phyloP scores from a whole-genome alignment of 306 rosid species.

The Begonia masoniana region DNA sequence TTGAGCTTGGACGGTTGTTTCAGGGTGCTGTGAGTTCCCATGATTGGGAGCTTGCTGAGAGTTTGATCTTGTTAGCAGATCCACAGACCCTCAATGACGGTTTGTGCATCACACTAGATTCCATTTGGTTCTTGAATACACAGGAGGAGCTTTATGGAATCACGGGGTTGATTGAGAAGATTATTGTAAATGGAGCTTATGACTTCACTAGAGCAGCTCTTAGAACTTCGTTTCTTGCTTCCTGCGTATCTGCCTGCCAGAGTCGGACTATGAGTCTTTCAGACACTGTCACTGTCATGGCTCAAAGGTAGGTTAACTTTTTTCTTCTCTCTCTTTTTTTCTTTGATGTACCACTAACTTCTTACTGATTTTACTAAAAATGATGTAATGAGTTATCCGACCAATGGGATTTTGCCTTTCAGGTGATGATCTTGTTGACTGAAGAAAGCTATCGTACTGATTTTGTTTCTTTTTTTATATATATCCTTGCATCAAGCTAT shows the following conservation, averaged over 20 bases:
- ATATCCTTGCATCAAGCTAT: too few species aligned
- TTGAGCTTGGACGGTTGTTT: conserved; percentile 70
- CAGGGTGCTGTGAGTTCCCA: conserved; percentile 71
- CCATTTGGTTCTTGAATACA: conserved; percentile 73
- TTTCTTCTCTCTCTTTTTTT: too few species aligned
- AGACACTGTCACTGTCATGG: conserved; percentile 76
- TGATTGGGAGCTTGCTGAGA: conserved; percentile 77
- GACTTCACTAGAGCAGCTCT: conserved; percentile 81
- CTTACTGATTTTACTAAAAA: too few species aligned
- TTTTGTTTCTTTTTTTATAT: too few species aligned
- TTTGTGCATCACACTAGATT: conserved; percentile 67
- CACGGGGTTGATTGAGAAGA: conserved; percentile 47
- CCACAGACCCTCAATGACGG: conserved; percentile 84
- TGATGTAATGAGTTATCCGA: too few species aligned
- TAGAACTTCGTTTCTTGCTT: conserved; percentile 81
- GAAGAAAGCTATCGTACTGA: too few species aligned
- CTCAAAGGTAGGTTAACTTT: conserved; percentile 39
- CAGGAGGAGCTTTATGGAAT: conserved; percentile 55
- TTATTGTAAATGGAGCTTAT: conserved; percentile 60
- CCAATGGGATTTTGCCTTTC: too few species aligned
- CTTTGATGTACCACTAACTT: too few species aligned
- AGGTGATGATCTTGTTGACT: too few species aligned
- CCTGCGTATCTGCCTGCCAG: conserved; percentile 93
- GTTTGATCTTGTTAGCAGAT: conserved; percentile 59
- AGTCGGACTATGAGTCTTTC: conserved; percentile 73